Evolutionary conservation across 2,329 filamentous ascomycete genomes (phyloP), one percentile per base, ranked within the genome.

Genomic region (Plectosphaerella plurivora): DNA sequence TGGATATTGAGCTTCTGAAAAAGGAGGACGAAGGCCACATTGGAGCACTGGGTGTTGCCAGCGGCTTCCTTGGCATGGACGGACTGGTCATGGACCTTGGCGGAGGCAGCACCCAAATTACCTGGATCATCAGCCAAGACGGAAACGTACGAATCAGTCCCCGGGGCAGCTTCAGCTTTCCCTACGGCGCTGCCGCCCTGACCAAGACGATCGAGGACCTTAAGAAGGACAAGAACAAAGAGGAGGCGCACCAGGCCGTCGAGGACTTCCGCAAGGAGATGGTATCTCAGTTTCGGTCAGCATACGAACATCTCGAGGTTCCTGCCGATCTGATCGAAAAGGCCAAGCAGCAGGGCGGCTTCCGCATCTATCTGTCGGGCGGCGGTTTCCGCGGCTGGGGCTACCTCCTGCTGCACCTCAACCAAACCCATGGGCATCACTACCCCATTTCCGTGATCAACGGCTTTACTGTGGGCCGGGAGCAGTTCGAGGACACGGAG

Each of bases 401-500:
- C 2, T 88, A 87, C 60, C 68, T 88, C 12, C 75, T 89, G 39
- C 64, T 71, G 5, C 70, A 70, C 47, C 83, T 89, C 74, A 79
- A 77, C 52, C 74, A 81, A 60, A 78, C 84, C 45, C 65, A 69
- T 5, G 75, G 84, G 16, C 67, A 72, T 15, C 84, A 84, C 1
- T 89, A 88, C 60, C 86, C 86, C 1, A 84, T 89, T 18, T 83
- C 85, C 2, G 82, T 88, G 54, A 88, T 89, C 71, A 89, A 89
- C 58, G 86, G 86, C 2, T 88, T 86, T 65, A 73, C 71, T 14
- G 81, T 75, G 1, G 67, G 68, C 2, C 68, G 71, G 12, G 65
- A 69, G 7, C 68, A 75, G 6, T 86, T 87, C 56, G 66, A 78
- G 15, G 71, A 80, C 54, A 83, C 76, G 0, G 66, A 70, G 41